Percentiles rank a stretch among this genome's conserved stretches.
Evolutionary conservation across 306 rosid species (phyloP).

Genomic region (Quercus wislizeni): DNA sequence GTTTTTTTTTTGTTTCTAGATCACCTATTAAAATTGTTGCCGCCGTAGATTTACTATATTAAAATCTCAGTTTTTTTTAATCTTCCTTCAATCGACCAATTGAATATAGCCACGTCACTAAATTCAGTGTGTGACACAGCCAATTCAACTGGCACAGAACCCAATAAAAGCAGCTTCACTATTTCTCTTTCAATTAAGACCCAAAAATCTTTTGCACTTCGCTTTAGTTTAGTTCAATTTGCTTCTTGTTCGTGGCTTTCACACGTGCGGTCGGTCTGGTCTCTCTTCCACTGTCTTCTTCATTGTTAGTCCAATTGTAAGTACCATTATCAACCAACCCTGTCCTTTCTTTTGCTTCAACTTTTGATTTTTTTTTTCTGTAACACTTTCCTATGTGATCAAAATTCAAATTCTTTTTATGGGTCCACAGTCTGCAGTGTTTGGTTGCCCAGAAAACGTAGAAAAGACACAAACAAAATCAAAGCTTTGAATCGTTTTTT

Average conservation of each 20-base stretch:
- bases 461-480: background rate
- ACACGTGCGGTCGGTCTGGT: background rate
- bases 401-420: background rate
- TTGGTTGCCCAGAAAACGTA: constrained; percentile 1
- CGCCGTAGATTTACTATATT: too few species aligned
- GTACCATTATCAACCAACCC: background rate
- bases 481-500: background rate
- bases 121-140: background rate
- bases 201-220: background rate
- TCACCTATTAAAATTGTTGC: too few species aligned
- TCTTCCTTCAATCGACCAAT: too few species aligned
- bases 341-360: background rate
- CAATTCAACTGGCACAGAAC: background rate
- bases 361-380: background rate
- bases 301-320: background rate
- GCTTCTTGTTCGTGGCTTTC: constrained; percentile 3
- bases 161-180: background rate
- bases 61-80: too few species aligned
- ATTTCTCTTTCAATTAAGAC: too few species aligned
- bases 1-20: too few species aligned
- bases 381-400: background rate
- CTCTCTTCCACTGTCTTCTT: background rate
- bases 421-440: background rate
- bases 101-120: background rate
- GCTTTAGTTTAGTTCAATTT: background rate